phyloP scores from a whole-genome alignment of 805 yeast species.

The Candida pseudofarinosa region DNA sequence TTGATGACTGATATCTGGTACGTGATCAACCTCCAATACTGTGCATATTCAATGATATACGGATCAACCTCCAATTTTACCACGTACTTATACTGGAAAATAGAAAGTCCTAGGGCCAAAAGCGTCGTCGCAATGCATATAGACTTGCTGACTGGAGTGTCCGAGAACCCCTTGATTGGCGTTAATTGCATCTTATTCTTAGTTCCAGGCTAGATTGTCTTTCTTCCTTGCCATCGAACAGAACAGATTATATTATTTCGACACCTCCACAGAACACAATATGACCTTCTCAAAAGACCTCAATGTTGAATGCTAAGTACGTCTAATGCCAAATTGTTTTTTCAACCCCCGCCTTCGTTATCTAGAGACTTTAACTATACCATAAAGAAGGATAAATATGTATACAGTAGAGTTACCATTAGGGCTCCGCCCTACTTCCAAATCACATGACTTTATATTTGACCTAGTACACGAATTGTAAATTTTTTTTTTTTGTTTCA shows the following conservation, averaged over 20 bases:
- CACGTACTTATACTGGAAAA: constrained; percentile 41
- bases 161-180: constrained; percentile 38
- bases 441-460: background rate
- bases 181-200: constrained; percentile 33
- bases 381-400: no score
- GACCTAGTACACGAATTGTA: no score
- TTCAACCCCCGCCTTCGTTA: no score
- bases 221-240: background rate
- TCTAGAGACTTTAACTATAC: no score
- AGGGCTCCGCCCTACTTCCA: no score
- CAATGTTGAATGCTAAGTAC: no score
- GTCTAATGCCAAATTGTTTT: no score
- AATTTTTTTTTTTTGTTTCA: background rate
- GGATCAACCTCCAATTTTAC: constrained; percentile 48
- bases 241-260: background rate
- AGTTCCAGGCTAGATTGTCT: background rate
- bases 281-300: background rate
- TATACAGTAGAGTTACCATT: no score
- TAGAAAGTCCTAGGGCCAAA: constrained; percentile 38
- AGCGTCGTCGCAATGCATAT: constrained; percentile 32
- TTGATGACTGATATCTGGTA: constrained; percentile 53
- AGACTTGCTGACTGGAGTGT: constrained; percentile 41
- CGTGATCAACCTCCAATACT: constrained; percentile 51
- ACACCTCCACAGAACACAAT: background rate
- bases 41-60: constrained; percentile 49